Conservation (phyloP, 2,329 filamentous ascomycete species). For the Stagonosporopsis chrysanthemi region DNA sequence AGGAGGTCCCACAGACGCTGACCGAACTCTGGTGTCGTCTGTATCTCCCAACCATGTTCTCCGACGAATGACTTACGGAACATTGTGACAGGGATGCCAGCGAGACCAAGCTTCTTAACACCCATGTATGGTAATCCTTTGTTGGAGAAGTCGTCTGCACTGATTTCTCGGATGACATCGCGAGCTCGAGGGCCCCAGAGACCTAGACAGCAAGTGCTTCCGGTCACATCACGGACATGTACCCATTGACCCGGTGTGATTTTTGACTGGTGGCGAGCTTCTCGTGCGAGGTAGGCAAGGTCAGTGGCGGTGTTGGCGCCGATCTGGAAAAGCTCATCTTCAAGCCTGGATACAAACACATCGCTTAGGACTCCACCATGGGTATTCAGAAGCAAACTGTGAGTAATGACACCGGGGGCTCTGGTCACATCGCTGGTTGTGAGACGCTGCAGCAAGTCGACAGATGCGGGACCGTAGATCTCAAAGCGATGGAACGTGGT, state of each 20-base stretch:
- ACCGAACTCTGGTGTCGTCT: conserved; percentile 66
- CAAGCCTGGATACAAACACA: conserved; percentile 63
- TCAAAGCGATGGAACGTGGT: conserved; percentile 67
- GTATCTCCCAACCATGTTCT: conserved; percentile 69
- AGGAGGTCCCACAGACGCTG: conserved; percentile 66
- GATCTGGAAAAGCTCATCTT: conserved; percentile 61
- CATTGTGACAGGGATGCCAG: conserved; percentile 63
- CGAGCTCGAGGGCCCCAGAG: conserved; percentile 67
- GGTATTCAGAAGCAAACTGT: conserved; percentile 64
- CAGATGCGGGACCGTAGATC: conserved; percentile 64
- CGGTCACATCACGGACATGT: conserved; percentile 66
- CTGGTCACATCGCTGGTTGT: conserved; percentile 60
- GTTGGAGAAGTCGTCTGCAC: conserved; percentile 56
- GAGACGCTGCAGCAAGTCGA: conserved; percentile 62
- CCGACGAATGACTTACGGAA: conserved; percentile 68
- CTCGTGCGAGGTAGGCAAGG: conserved; percentile 61
- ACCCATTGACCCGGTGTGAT: conserved; percentile 53
- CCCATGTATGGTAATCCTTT: conserved; percentile 60
- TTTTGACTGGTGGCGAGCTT: conserved; percentile 60
- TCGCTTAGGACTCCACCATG: conserved; percentile 65
- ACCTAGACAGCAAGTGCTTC: conserved; percentile 66
- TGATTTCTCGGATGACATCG: conserved; percentile 59
- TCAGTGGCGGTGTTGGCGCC: conserved; percentile 65
- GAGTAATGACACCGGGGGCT: conserved; percentile 60
- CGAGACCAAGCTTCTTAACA: conserved; percentile 59